Evolutionary conservation across 75 land plant genomes (phyloP).

Genomic region (Ceratopteris richardii): DNA sequence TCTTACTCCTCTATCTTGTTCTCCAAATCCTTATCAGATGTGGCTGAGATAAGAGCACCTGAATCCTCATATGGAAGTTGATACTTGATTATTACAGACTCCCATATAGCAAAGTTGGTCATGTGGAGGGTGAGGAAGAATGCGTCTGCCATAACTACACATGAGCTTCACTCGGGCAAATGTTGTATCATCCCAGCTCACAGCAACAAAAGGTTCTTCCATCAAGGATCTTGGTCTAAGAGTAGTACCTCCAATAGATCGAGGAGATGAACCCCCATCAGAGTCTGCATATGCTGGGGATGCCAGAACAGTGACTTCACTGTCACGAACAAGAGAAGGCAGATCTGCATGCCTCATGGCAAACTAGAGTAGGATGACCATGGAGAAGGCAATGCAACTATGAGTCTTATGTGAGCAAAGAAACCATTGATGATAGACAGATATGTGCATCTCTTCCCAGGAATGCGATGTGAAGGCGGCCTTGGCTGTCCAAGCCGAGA

Average conservation of each 20-base stretch:
- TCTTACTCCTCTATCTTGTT: constrained; percentile 94
- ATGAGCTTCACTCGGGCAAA: constrained; percentile 46
- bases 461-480: no score
- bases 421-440: no score
- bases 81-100: constrained; percentile 54
- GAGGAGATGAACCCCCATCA: constrained; percentile 37
- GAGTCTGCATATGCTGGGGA: background rate
- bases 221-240: constrained; percentile 25
- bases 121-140: constrained; percentile 82
- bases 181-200: background rate
- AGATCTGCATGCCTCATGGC: no score
- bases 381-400: no score
- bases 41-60: constrained; percentile 77
- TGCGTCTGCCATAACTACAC: constrained; percentile 93
- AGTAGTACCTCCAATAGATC: constrained; percentile 22
- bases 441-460: no score
- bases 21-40: constrained; percentile 74
- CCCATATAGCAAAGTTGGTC: constrained; percentile 86
- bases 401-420: no score
- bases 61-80: constrained; percentile 89
- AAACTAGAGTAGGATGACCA: no score
- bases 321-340: no score
- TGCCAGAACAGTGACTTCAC: background rate
- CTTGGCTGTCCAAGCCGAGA: no score
- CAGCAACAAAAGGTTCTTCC: constrained; percentile 2